Evolutionary conservation across 2,329 filamentous ascomycete species (phyloP), one percentile per base, ranked within the genome.

Genomic region (Hypoxylon sp.): DNA sequence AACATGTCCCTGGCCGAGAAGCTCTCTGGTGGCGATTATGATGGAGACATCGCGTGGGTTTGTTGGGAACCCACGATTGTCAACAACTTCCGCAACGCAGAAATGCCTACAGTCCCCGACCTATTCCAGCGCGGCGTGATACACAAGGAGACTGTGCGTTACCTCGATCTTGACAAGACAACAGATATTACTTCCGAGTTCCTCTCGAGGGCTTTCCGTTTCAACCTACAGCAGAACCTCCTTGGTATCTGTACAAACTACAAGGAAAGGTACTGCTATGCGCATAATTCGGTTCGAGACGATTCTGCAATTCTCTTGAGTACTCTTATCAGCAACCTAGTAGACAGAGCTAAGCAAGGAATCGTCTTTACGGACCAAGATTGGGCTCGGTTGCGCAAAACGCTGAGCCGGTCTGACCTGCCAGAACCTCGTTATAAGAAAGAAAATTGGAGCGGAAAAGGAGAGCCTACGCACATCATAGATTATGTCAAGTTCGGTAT

Each of bases 1-100:
- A 75, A 84, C 27, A 81, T 80, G 0, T 87, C 92, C 0, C 83
- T 94, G 0, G 93, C 92, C 0, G 86, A 88, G 7, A 89, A 90
- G 73, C 82, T 95, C 0, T 93, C 92, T 1, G 93, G 93, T 0
- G 93, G 93, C 0, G 93, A 95, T 74, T 95, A 94, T 68, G 92
- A 95, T 71, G 93, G 93, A 0, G 93, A 96, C 68, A 85, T 82
- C n/a, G 88, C 92, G 3, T 94, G 92, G 91, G 80, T 93, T 0
- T 93, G 91, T 73, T 95, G 91, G 91, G 91, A 94, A 29, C 80
- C 83, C 0, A 78, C 80, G 0, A 84, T 96, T 2, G 91, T 93
- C 0, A 72, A 81, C 4, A 88, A 88, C n/a, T 95, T 95, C 71
- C 71, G 74, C 3, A 93, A 92, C 64, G 87, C 88, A 0, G 80